These are phyloP conservation scores for Zygosaccharomyces pseudobailii DNA, from an alignment of 1,139 yeast species.

Conservation along the genomic window DNA sequence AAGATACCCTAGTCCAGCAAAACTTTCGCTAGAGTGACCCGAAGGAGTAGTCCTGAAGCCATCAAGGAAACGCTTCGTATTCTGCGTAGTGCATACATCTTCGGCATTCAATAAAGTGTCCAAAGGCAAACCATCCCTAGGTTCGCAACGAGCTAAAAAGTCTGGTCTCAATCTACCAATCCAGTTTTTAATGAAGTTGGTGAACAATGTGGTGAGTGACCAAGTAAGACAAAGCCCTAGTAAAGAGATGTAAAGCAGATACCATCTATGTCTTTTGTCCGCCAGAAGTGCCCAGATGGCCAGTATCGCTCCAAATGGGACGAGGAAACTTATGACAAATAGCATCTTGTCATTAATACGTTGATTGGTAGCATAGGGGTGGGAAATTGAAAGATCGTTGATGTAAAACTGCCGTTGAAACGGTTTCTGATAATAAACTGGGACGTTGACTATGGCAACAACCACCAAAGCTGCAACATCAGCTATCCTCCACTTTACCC, in stretches of 20 bases:
- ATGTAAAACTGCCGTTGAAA: conserved; percentile 67
- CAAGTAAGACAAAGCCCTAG: conserved; percentile 51
- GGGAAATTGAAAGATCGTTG: conserved; percentile 54
- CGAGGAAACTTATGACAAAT: conserved; percentile 38
- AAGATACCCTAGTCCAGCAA: conserved; percentile 61
- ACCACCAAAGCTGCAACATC: conserved; percentile 47
- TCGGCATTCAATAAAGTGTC: conserved; percentile 48
- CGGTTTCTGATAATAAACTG: conserved; percentile 49
- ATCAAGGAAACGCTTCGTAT: conserved; percentile 46
- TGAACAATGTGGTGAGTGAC: conserved; percentile 51
- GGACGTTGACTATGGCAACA: conserved; percentile 41
- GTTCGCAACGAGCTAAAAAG: conserved; percentile 65
- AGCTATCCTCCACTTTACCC: conserved; percentile 52
- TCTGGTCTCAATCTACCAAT: conserved; percentile 79
- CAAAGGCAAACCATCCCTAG: conserved; percentile 44
- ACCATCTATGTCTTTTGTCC: conserved; percentile 40
- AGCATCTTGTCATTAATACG: conserved; percentile 46
- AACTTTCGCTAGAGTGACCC: conserved; percentile 65
- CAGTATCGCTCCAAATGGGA: conserved; percentile 41
- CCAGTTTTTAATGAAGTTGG: conserved; percentile 65
- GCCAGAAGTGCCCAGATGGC: conserved; percentile 36
- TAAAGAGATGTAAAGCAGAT: conserved; percentile 46
- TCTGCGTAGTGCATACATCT: conserved; percentile 59
- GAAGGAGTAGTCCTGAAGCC: conserved; percentile 80
- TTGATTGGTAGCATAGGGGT: conserved; percentile 66